Conservation (phyloP, 768 basidiomycete genomes). For the Macrocybe gigantea region DNA sequence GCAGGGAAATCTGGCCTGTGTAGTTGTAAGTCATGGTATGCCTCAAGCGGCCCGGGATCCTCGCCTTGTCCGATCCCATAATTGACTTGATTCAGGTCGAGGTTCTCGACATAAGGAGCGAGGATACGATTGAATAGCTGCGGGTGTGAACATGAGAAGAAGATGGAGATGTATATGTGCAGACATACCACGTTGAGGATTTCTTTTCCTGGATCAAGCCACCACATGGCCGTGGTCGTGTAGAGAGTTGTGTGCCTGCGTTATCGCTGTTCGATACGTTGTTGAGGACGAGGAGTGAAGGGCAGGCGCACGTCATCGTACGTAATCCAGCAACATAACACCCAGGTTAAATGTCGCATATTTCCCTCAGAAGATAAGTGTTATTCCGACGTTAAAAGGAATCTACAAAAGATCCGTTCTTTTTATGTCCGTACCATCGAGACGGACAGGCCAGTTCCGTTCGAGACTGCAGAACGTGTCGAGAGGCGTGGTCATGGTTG, state of each 20-base stretch:
- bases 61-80: conserved; percentile 86
- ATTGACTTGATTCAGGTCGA: conserved; percentile 92
- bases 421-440: too few relatives aligned
- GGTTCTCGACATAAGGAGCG: conserved; percentile 92
- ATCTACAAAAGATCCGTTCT: too few relatives aligned
- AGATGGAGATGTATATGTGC: background rate
- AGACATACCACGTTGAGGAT: conserved; percentile 68
- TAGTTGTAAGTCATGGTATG: background rate
- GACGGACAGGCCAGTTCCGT: too few relatives aligned
- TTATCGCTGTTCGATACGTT: too few relatives aligned
- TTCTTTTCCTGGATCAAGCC: conserved; percentile 84
- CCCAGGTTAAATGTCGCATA: too few relatives aligned
- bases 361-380: too few relatives aligned
- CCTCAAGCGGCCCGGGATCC: conserved; percentile 2
- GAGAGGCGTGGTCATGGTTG: background rate
- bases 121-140: conserved; percentile 85
- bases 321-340: too few relatives aligned
- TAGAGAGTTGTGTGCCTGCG: background rate
- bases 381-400: too few relatives aligned
- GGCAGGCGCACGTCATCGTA: too few relatives aligned
- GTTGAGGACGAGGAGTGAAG: too few relatives aligned
- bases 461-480: too few relatives aligned
- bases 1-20: conserved; percentile 70
- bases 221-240: conserved; percentile 55
- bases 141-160: background rate